phyloP scores from a whole-genome alignment of 2,329 filamentous ascomycete genomes.

The Exutisphaerella laricina region DNA sequence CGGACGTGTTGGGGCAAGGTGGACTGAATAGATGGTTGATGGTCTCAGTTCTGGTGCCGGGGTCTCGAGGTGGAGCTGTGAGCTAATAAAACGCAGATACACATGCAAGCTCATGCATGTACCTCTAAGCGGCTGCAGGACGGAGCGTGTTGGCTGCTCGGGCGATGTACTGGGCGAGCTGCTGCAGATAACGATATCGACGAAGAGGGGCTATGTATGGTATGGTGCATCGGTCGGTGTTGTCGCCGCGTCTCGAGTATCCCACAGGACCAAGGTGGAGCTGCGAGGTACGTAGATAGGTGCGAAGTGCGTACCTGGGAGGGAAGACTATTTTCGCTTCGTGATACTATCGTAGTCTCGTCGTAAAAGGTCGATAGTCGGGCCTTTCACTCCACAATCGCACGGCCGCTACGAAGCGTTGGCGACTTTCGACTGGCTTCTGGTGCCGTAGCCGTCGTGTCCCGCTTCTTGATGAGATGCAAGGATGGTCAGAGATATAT shows the following conservation, averaged over 20 bases:
- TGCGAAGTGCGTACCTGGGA: too few species aligned
- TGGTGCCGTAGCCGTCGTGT: neutral
- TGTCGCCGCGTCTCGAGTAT: too few species aligned
- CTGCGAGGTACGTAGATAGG: too few species aligned
- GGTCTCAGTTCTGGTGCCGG: neutral
- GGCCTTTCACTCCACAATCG: neutral
- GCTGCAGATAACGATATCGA: slow-evolving; percentile 3
- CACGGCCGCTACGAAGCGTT: neutral
- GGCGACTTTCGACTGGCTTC: too few species aligned
- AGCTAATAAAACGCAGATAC: slow-evolving; percentile 1
- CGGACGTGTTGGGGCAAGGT: neutral
- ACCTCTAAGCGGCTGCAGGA: neutral
- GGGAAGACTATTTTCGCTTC: too few species aligned
- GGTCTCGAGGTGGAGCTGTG: too few species aligned
- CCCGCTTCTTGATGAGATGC: neutral
- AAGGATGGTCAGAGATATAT: slow-evolving; percentile 1
- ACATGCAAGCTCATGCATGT: slow-evolving; percentile 3
- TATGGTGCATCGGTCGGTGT: neutral
- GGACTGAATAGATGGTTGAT: slow-evolving; percentile 1
- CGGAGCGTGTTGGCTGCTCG: slow-evolving; percentile 1
- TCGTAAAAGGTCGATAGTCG: too few species aligned
- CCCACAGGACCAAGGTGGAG: too few species aligned
- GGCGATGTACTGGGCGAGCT: neutral
- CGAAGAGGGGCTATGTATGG: too few species aligned
- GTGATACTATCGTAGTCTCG: too few species aligned